Conservation (phyloP, 768 basidiomycete genomes). For the Lactarius indigo region DNA sequence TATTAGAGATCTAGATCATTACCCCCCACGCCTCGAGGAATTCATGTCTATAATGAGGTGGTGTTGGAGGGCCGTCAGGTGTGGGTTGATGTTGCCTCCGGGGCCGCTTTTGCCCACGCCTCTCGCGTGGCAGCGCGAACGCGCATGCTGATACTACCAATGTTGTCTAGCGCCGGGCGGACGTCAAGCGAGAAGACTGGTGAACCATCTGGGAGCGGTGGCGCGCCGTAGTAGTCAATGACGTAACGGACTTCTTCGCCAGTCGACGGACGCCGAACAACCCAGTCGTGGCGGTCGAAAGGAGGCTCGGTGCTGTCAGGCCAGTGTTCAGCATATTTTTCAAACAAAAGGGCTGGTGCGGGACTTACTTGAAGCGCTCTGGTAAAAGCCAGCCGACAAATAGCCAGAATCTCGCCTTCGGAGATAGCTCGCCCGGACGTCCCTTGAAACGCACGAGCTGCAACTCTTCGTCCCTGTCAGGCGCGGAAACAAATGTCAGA, state of each 20-base stretch:
- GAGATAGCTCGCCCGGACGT: constrained; percentile 87
- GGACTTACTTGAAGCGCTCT: constrained; percentile 76
- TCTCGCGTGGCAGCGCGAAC: constrained; percentile 33
- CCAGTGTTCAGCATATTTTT: background rate
- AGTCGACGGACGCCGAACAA: constrained; percentile 75
- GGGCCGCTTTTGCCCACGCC: constrained; percentile 10
- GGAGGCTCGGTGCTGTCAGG: constrained; percentile 76
- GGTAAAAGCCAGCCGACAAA: constrained; percentile 89
- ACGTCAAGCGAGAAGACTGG: constrained; percentile 97
- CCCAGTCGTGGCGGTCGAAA: constrained; percentile 95
- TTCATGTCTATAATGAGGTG: background rate
- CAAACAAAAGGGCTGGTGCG: background rate
- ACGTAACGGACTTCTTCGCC: constrained; percentile 90
- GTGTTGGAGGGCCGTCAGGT: background rate
- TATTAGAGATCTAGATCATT: constrained; percentile 4
- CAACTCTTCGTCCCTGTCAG: constrained; percentile 56
- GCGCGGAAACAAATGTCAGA: constrained; percentile 3
- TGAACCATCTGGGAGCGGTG: constrained; percentile 82
- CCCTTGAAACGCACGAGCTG: constrained; percentile 85
- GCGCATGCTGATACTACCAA: constrained; percentile 66
- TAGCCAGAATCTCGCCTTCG: constrained; percentile 86
- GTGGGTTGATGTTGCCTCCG: constrained; percentile 2
- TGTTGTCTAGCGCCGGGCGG: constrained; percentile 86
- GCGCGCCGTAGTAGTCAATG: constrained; percentile 97
- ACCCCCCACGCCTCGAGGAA: background rate